Conservation (phyloP, 208 protist genomes). For the Histomonas meleagridis region DNA sequence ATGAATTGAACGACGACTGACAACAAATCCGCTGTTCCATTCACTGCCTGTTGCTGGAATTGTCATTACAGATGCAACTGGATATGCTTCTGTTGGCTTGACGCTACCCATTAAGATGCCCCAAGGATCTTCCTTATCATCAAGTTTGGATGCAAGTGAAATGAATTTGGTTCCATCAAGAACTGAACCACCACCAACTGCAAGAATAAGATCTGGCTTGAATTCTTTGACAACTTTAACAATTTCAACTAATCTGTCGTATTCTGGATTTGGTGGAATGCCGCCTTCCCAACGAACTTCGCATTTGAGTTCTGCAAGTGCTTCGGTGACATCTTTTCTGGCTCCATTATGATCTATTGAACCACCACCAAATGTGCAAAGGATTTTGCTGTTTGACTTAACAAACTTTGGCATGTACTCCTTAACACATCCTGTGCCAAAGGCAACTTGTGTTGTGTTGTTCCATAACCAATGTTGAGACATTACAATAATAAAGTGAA, state of each 20-base stretch:
- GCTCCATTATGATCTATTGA: not conserved
- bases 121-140: not conserved
- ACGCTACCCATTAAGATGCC: not conserved
- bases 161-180: constrained; percentile 1
- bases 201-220: not conserved
- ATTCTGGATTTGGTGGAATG: constrained; percentile 2
- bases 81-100: not conserved
- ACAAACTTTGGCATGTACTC: not conserved
- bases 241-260: not conserved
- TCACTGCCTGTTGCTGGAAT: constrained; percentile 12
- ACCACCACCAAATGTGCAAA: not conserved
- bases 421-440: not conserved
- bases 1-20: not conserved
- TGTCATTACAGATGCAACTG: not conserved
- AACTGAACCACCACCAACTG: not conserved
- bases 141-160: not conserved
- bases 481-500: constrained; percentile 16
- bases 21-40: not conserved
- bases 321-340: not conserved
- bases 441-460: not conserved
- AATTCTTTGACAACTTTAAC: not conserved
- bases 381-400: not conserved
- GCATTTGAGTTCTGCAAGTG: not conserved
- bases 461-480: not conserved
- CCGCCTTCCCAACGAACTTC: not conserved